phyloP scores from a whole-genome alignment of 1,139 yeast genomes.

The Nakaseomyces delphensis region DNA sequence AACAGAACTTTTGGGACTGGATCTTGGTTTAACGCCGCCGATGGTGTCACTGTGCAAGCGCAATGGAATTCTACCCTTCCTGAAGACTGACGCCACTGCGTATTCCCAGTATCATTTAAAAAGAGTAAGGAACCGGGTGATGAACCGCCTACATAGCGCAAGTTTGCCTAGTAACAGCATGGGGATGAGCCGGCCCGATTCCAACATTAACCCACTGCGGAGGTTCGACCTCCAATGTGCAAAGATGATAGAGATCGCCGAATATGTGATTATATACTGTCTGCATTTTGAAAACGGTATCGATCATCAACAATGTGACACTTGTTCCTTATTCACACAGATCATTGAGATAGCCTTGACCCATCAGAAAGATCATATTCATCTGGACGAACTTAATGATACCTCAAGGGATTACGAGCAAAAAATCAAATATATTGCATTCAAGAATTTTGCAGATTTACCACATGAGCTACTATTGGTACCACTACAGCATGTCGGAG shows the following conservation, averaged over 20 bases:
- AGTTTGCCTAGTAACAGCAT: slow-evolving; percentile 4
- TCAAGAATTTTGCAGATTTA: slow-evolving; percentile 12
- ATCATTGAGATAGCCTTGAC: slow-evolving; percentile 16
- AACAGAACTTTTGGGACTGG: slow-evolving; percentile 5
- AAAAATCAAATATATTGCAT: slow-evolving; percentile 15
- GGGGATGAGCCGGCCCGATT: slow-evolving; percentile 3
- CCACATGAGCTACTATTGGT: slow-evolving; percentile 24
- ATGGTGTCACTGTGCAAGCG: slow-evolving; percentile 15
- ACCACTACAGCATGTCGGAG: slow-evolving; percentile 17
- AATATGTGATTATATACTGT: slow-evolving; percentile 25
- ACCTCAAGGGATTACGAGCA: slow-evolving; percentile 10
- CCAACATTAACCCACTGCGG: slow-evolving; percentile 25
- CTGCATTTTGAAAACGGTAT: slow-evolving; percentile 11
- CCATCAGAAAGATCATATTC: slow-evolving; percentile 9
- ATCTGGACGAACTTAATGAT: not conserved
- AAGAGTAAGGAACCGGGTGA: slow-evolving; percentile 13
- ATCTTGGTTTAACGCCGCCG: not conserved
- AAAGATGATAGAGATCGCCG: slow-evolving; percentile 26
- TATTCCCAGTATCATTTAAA: slow-evolving; percentile 10
- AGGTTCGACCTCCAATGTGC: slow-evolving; percentile 31
- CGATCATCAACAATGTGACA: slow-evolving; percentile 11
- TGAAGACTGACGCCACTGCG: slow-evolving; percentile 23
- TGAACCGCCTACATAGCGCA: slow-evolving; percentile 6
- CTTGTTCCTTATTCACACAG: slow-evolving; percentile 16
- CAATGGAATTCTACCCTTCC: slow-evolving; percentile 22